Percentiles rank a stretch among this genome's conserved stretches.
phyloP scores from a whole-genome alignment of 1,284 basidiomycete genomes.

The Rhodotorula sp. region DNA sequence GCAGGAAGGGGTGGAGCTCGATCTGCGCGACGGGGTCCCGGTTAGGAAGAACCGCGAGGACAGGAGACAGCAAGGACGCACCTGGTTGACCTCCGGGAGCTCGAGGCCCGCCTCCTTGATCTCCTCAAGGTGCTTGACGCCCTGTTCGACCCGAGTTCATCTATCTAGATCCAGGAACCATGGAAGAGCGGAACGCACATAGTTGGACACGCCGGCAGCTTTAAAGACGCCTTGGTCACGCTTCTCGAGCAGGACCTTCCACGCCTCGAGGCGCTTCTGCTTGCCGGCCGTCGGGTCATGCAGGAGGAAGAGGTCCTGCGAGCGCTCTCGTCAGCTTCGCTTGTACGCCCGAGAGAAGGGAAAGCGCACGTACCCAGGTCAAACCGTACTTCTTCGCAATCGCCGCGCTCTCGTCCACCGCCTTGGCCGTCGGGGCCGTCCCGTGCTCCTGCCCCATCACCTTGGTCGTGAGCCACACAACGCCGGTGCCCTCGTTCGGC shows the following conservation, averaged over 20 bases:
- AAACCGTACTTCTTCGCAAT: constrained; percentile 35
- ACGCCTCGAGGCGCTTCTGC: constrained; percentile 63
- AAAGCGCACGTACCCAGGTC: constrained; percentile 54
- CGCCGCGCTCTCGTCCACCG: constrained; percentile 40
- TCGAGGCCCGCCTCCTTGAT: constrained; percentile 64
- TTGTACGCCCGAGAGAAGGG: constrained; percentile 19
- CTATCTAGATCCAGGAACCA: background rate
- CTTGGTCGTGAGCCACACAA: constrained; percentile 64
- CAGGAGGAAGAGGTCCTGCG: constrained; percentile 69
- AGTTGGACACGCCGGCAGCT: constrained; percentile 76
- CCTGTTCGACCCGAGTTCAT: constrained; percentile 23
- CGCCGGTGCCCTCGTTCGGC: constrained; percentile 55
- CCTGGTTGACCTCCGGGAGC: constrained; percentile 76
- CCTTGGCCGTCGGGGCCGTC: constrained; percentile 31
- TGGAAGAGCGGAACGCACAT: constrained; percentile 52
- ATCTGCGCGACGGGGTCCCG: background rate
- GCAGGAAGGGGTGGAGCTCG: constrained; percentile 78
- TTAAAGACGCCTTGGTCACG: constrained; percentile 66
- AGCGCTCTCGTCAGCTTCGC: background rate
- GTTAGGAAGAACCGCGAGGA: constrained; percentile 37
- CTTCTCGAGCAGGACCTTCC: constrained; percentile 63
- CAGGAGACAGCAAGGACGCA: constrained; percentile 54
- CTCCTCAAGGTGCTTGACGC: constrained; percentile 73
- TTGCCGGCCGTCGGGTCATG: constrained; percentile 69
- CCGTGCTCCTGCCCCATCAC: constrained; percentile 44